These are phyloP conservation scores for Melampsora abietis-canadensis DNA, from an alignment of 1,284 basidiomycete genomes.

Conservation along the genomic window DNA sequence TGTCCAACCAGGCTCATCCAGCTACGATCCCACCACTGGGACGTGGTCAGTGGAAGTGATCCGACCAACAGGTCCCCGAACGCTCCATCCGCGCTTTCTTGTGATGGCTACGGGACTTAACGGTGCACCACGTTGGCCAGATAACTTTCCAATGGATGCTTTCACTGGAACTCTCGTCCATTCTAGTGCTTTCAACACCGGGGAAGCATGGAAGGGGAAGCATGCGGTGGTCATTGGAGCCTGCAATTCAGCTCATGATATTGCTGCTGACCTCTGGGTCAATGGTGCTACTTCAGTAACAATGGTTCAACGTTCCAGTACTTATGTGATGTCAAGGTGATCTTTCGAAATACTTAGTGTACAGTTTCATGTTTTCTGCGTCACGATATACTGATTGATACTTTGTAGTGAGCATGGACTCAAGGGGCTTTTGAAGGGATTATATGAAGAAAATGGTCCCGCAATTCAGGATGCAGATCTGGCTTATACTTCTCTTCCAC, in stretches of 20 bases:
- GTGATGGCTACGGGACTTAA: conserved; percentile 65
- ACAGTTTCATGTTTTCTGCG: too few relatives aligned
- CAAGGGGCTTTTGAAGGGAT: conserved; percentile 52
- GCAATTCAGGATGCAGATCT: conserved; percentile 60
- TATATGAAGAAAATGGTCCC: conserved; percentile 60
- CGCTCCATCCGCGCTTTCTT: conserved; percentile 59
- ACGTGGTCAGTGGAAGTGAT: conserved; percentile 62
- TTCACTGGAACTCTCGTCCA: conserved; percentile 63
- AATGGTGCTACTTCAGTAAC: conserved; percentile 60
- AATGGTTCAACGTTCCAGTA: conserved; percentile 64
- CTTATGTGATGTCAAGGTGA: conserved; percentile 63
- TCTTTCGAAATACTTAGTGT: conserved; percentile 36
- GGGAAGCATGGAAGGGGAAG: conserved; percentile 60
- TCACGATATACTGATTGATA: background rate
- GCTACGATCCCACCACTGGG: conserved; percentile 57
- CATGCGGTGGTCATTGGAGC: conserved; percentile 64
- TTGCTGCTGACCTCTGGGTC: conserved; percentile 57
- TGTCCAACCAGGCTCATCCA: conserved; percentile 55
- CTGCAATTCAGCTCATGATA: conserved; percentile 60
- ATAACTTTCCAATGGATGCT: conserved; percentile 56
- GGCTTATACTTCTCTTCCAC: conserved; percentile 57
- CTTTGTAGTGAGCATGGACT: conserved; percentile 28
- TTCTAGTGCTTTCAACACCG: conserved; percentile 59
- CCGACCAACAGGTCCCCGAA: conserved; percentile 56
- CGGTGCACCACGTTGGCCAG: conserved; percentile 59